These are phyloP conservation scores for Cucurbita maxima DNA, from an alignment of 306 rosid genomes.

Conservation along the genomic window DNA sequence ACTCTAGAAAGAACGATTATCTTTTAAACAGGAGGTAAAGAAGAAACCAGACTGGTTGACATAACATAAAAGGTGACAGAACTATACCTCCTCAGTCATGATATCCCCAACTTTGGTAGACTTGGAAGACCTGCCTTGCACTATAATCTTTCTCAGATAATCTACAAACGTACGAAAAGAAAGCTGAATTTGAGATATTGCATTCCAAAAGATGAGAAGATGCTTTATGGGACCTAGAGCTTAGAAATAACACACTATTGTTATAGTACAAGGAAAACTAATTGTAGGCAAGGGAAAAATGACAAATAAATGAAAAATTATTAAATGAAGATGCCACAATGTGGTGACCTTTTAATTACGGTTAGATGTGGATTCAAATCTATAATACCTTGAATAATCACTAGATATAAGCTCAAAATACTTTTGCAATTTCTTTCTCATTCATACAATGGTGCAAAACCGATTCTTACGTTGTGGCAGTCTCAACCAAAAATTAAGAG, in stretches of 20 bases:
- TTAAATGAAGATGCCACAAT: too few relatives aligned
- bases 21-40: too few relatives aligned
- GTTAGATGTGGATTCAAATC: too few relatives aligned
- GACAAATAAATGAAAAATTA: neutral
- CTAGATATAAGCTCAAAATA: too few relatives aligned
- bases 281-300: neutral
- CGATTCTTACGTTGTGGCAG: too few relatives aligned
- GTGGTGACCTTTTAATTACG: too few relatives aligned
- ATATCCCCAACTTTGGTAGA: constrained; percentile 97
- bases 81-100: constrained; percentile 94
- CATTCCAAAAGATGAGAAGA: neutral
- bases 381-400: too few relatives aligned
- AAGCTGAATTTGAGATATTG: neutral
- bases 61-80: neutral
- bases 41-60: neutral
- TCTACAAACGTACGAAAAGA: constrained; percentile 26
- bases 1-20: too few relatives aligned
- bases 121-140: constrained; percentile 98
- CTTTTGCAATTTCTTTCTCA: too few relatives aligned
- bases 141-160: constrained; percentile 94
- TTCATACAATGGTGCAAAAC: too few relatives aligned
- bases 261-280: neutral
- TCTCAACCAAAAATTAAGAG: too few relatives aligned
- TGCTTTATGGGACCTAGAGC: neutral
- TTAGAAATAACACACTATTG: neutral